These are phyloP conservation scores for Citrullus mucosospermus DNA, from an alignment of 306 rosid genomes.

Conservation along the genomic window DNA sequence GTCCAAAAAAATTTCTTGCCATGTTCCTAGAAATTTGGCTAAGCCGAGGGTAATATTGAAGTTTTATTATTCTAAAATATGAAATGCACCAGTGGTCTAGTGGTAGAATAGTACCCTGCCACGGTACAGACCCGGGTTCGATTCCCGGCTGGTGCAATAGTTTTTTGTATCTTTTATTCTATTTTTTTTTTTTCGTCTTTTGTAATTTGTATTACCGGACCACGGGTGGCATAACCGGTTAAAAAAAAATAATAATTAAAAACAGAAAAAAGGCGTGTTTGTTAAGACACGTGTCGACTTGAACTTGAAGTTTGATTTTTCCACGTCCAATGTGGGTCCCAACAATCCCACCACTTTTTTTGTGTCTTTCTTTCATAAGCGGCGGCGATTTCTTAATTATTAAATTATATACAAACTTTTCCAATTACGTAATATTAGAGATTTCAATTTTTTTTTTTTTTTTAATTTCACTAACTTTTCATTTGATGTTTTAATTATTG, in stretches of 20 bases:
- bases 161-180: rapidly evolving
- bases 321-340: background rate
- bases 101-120: constrained; percentile 92
- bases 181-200: too few relatives aligned
- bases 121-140: constrained; percentile 45
- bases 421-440: too few relatives aligned
- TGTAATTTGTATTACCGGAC: too few relatives aligned
- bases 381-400: background rate
- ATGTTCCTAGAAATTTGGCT: too few relatives aligned
- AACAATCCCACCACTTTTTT: background rate
- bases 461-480: too few relatives aligned
- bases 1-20: too few relatives aligned
- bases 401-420: too few relatives aligned
- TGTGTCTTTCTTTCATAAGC: background rate
- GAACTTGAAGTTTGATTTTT: background rate
- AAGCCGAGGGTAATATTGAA: too few relatives aligned
- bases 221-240: background rate
- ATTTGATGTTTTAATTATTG: too few relatives aligned
- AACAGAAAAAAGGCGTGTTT: background rate
- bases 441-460: too few relatives aligned
- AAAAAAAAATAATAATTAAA: background rate
- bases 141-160: constrained; percentile 34
- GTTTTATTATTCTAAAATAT: too few relatives aligned
- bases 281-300: background rate
- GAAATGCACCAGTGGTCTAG: constrained; percentile 79